Evolutionary conservation across 2,329 filamentous ascomycete genomes (phyloP), one percentile per base, ranked within the genome.

Genomic region (Penicillium sp.): DNA sequence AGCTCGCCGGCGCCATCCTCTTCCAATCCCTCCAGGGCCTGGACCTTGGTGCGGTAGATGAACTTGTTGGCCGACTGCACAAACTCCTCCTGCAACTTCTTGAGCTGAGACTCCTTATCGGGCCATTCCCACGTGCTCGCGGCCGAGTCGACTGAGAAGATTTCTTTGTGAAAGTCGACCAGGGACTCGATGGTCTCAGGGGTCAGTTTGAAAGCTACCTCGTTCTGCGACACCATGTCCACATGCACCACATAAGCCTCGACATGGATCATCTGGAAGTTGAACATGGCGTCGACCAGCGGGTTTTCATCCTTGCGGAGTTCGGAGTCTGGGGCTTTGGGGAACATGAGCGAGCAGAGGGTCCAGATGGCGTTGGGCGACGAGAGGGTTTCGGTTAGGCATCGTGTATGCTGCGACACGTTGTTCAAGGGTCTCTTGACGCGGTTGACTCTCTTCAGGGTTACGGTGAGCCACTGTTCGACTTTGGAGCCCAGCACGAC

Each of bases 171-270:
- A 75, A 96, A 96, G 72, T 96, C 90, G 72, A 96, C 88, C 62
- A 99, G 84, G 52, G 89, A 79, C 68, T 96, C 91, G 77, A 99
- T 99, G 60, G 92, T 91, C 72, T 97, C 94, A 58, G 87, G 84
- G 23, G 92, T 97, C 68, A 99, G 83, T 83, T 99, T 99, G 83
- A 92, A 97, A 64, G 92, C 94, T 68, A 99, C 91, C 79, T 97
- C 94, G 73, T 96, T 94, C 75, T 92, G 89, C 68, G 95, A 85
- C 59, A 99, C 93, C 91, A 97, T 96, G 79, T 99, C 94, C 75
- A 99, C 91, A 75, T 97, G 93, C 60, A 99, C 94, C 66, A 97
- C 93, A 74, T 99, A 99, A 52, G 94, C 94, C 77, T 97, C 92
- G 66, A 97, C 80, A 72, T 97, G 91, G 69, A 97, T 80, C 70